Conservation (phyloP, 345 rosid genomes). For the Diplotaxis tenuifolia region DNA sequence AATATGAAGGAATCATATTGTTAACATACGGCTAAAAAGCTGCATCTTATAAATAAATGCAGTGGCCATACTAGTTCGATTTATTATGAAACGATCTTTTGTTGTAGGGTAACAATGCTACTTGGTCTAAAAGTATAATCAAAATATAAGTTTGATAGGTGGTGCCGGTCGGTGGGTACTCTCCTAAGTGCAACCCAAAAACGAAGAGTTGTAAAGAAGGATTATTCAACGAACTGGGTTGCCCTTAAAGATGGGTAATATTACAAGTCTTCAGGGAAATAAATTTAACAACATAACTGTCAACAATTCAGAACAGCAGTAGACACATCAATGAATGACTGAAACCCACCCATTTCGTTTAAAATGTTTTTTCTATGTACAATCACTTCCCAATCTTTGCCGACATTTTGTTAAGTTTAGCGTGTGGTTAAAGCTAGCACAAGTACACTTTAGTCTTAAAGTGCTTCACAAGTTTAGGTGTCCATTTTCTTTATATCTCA, state of each 20-base stretch:
- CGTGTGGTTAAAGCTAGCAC: background rate
- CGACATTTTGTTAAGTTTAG: conserved; percentile 26
- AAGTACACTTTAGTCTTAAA: background rate
- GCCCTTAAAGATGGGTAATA: conserved; percentile 37
- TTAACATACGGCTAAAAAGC: background rate
- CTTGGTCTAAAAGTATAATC: background rate
- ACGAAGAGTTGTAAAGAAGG: background rate
- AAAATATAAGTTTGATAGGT: background rate
- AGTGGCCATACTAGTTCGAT: background rate
- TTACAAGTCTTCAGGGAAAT: conserved; percentile 22
- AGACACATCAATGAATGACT: conserved; percentile 35
- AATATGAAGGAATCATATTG: background rate
- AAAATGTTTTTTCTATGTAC: background rate
- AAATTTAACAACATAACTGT: conserved; percentile 22
- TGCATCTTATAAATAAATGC: background rate
- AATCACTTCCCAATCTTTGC: conserved; percentile 29
- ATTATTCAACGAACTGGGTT: conserved; percentile 22
- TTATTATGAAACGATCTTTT: background rate
- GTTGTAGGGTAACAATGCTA: conserved; percentile 12
- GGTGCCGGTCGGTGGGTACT: conserved; percentile 12
- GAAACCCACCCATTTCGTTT: conserved; percentile 28
- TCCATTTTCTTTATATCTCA: background rate
- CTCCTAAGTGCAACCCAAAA: background rate
- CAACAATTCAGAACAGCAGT: conserved; percentile 26
- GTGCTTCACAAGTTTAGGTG: background rate